Conservation (phyloP, 192 early-diverging fungal species). For the Linnemannia elongata region DNA sequence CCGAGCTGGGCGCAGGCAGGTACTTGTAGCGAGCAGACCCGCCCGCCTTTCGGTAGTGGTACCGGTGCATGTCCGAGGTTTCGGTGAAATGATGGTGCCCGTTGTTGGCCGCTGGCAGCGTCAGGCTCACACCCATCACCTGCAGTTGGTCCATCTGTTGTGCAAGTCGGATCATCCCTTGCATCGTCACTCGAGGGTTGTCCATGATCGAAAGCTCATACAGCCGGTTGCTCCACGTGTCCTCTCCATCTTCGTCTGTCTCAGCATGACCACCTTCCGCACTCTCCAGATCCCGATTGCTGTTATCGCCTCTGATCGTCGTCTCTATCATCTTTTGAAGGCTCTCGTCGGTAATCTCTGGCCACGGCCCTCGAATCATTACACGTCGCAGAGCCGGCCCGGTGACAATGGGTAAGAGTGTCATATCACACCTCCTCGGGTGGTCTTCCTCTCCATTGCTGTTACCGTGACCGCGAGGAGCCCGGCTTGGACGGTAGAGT, state of each 20-base stretch:
- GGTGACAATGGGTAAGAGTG: conserved; percentile 11
- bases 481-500: neutral
- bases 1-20: neutral
- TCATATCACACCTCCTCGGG: conserved; percentile 12
- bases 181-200: conserved; percentile 33
- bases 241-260: neutral
- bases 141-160: conserved; percentile 35
- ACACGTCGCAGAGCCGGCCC: conserved; percentile 10
- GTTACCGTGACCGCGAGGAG: neutral
- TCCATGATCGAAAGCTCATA: conserved; percentile 28
- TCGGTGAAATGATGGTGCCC: conserved; percentile 8
- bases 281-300: neutral
- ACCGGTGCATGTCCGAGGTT: neutral
- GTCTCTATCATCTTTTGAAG: conserved; percentile 35
- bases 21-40: conserved; percentile 4
- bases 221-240: conserved; percentile 21
- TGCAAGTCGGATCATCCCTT: conserved; percentile 34
- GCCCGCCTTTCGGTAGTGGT: neutral
- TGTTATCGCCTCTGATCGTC: neutral
- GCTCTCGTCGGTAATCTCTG: conserved; percentile 32
- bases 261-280: neutral
- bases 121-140: conserved; percentile 33
- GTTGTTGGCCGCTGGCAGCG: neutral
- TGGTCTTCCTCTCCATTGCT: neutral
- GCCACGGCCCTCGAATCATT: conserved; percentile 41